A percentile compares a stretch with the other conserved stretches of the same genome.
Conservation (phyloP, 2,329 filamentous ascomycete genomes). For the Colletotrichum tamarilloi region DNA sequence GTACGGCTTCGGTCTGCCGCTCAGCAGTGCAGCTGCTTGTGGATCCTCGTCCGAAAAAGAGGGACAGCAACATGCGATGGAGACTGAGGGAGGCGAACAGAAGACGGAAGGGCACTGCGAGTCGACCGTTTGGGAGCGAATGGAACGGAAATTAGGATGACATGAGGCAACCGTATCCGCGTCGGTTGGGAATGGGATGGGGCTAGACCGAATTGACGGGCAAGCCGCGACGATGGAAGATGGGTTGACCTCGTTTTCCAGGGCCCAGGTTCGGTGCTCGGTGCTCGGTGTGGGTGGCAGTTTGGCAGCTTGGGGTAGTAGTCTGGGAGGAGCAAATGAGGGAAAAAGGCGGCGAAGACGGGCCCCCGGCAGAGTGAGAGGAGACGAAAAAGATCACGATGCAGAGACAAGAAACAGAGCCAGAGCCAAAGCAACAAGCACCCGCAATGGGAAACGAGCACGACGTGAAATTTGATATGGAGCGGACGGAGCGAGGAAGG, state of each 20-base stretch:
- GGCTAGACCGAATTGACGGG: conserved; percentile 14
- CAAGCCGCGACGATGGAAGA: neutral
- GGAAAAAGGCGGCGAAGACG: neutral
- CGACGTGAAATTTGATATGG: conserved; percentile 32
- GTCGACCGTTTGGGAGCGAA: conserved; percentile 18
- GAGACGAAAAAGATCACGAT: conserved; percentile 6
- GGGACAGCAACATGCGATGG: conserved; percentile 31
- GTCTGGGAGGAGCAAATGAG: neutral
- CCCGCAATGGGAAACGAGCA: conserved; percentile 15
- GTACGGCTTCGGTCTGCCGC: conserved; percentile 27
- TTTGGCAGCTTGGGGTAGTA: neutral
- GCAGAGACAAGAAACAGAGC: neutral
- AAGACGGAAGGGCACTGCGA: conserved; percentile 10
- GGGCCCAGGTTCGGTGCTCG: no score
- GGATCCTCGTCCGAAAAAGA: conserved; percentile 33
- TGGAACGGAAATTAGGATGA: conserved; percentile 31
- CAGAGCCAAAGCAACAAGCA: neutral
- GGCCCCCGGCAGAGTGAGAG: neutral
- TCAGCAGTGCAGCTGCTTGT: conserved; percentile 33
- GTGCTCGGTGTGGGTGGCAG: conserved; percentile 3
- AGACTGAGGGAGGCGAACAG: conserved; percentile 19
- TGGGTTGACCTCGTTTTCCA: neutral
- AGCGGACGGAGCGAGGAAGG: conserved; percentile 21
- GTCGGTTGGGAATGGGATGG: conserved; percentile 6
- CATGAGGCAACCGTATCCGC: conserved; percentile 35